Percentiles rank a stretch among this genome's conserved stretches.
These are phyloP conservation scores for Capsicum pubescens DNA, from an alignment of 257 asterid genomes.

Conservation along the genomic window DNA sequence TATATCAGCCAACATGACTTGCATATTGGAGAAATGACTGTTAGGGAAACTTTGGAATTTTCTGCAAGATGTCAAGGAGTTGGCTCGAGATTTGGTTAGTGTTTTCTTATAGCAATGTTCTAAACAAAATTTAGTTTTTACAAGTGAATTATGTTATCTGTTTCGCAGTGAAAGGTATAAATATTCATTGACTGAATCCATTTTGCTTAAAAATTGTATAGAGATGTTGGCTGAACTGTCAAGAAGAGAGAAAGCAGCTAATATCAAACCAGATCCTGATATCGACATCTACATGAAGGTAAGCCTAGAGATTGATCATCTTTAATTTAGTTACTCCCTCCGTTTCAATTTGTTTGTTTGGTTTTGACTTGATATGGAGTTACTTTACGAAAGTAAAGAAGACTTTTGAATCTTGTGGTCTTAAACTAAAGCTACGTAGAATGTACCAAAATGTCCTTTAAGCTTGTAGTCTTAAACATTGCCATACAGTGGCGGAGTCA, in stretches of 20 bases:
- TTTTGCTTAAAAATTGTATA: constrained; percentile 21
- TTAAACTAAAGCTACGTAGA: too few relatives aligned
- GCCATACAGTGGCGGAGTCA: too few relatives aligned
- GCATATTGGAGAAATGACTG: constrained; percentile 83
- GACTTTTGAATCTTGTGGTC: too few relatives aligned
- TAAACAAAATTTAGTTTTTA: not conserved
- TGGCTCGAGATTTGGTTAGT: constrained; percentile 68
- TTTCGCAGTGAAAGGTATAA: too few relatives aligned
- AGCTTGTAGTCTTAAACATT: too few relatives aligned
- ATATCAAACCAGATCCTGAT: constrained; percentile 52
- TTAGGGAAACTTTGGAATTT: constrained; percentile 69
- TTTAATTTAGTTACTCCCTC: not conserved
- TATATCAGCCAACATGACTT: constrained; percentile 72
- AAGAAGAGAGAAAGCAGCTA: constrained; percentile 52
- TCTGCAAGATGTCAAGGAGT: constrained; percentile 83
- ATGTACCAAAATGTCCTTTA: too few relatives aligned
- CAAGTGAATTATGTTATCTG: not conserved
- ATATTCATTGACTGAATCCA: not conserved
- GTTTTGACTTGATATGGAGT: too few relatives aligned
- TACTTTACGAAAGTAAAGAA: too few relatives aligned
- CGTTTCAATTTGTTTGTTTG: too few relatives aligned
- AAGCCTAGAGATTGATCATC: not conserved
- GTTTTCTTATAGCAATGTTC: not conserved
- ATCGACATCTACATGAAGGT: constrained; percentile 54
- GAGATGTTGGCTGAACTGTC: constrained; percentile 55